Base-by-base conservation (phyloP, 129 eudicot species). In the Escallonia rubra region DNA sequence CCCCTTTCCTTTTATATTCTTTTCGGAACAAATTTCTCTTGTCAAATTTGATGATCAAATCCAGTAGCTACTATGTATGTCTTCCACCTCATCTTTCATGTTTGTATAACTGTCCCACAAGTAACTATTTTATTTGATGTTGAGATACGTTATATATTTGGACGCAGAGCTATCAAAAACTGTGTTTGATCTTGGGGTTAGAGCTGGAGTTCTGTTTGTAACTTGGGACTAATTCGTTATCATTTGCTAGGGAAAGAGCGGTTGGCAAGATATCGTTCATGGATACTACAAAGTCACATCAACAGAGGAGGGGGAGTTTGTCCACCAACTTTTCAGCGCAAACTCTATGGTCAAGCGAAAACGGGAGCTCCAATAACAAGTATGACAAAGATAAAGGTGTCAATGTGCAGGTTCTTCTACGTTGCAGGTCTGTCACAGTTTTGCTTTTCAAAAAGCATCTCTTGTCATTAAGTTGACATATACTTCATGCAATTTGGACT, bases 391-490 rank as follows among this genome's bases (percentile, higher is more conserved):
- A 84, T 49, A 83, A 74, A 77, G 87, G 83, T 41, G 83, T 79
- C 8, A 85, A 82, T 59, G 87, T 85, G 65, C 87, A 82, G 74
- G 87, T 82, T 63, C 60, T 85, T 41, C 65, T 85, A 23, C 86
- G 87, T 46, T 82, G 91, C 76, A 81, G 87, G 91, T 85, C 34
- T 23, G 34, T 23, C 34, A n/a, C n/a, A n/a, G n/a, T n/a, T n/a
- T n/a, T n/a, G n/a, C n/a, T n/a, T n/a, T n/a, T n/a, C n/a, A 1
- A 47, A 47, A 47, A 47, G 7, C 10, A 47, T 10, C 10, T 5
- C 10, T 47, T 47, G 51, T 47, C 8, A 47, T 47, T 47, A 47
- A 47, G 0, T 23, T 5, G 51, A 47, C 7, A 5, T 47, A 47
- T 47, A 10, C 2, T 47, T 47, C 2, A 0, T 47, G 0, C 10